These are phyloP conservation scores for Phytophthora colocasiae DNA, from an alignment of 352 stramenopile species.

Conservation along the genomic window DNA sequence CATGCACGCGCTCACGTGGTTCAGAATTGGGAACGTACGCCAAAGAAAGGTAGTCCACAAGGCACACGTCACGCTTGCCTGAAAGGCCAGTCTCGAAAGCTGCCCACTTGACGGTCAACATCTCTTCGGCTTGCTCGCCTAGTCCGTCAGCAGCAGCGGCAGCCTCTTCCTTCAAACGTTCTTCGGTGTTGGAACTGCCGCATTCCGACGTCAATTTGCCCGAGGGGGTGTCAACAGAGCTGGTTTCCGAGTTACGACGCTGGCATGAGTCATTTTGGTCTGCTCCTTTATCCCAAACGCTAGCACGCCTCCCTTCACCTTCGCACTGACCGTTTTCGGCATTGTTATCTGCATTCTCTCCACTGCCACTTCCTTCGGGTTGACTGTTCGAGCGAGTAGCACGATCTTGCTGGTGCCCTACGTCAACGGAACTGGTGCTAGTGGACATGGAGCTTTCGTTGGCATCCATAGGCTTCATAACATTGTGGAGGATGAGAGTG, in stretches of 20 bases:
- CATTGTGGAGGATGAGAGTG: conserved; percentile 76
- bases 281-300: conserved; percentile 34
- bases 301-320: conserved; percentile 28
- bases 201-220: conserved; percentile 29
- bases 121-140: conserved; percentile 51
- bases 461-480: conserved; percentile 35
- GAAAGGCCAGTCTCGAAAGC: conserved; percentile 68
- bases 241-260: conserved; percentile 36
- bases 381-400: conserved; percentile 24
- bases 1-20: conserved; percentile 57
- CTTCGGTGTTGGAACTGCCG: conserved; percentile 33
- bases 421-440: conserved; percentile 10
- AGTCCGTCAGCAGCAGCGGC: conserved; percentile 29
- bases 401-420: conserved; percentile 8
- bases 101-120: conserved; percentile 81
- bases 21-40: conserved; percentile 71
- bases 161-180: conserved; percentile 37
- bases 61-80: conserved; percentile 70
- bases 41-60: conserved; percentile 78
- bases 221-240: conserved; percentile 32
- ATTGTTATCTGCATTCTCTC: conserved; percentile 30
- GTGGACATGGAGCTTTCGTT: conserved; percentile 17
- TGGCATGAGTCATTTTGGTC: conserved; percentile 10
- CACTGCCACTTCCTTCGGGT: conserved; percentile 29
- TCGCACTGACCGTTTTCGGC: conserved; percentile 32